Base-by-base conservation (phyloP, 1,284 basidiomycete genomes). In the Apiotrichum akiyoshidainum region DNA sequence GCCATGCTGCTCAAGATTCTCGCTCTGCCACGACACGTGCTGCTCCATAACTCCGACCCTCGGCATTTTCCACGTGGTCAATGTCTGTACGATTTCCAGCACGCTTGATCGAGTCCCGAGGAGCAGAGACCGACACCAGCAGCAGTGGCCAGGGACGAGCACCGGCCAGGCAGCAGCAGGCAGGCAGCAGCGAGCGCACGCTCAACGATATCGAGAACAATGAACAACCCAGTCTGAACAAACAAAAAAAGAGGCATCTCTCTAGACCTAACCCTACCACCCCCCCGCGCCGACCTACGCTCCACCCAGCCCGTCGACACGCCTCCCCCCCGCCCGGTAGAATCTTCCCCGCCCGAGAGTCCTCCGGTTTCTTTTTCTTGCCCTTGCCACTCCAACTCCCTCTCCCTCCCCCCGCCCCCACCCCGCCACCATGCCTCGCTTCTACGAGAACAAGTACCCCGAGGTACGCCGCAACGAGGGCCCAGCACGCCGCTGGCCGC, bases 391-490 rank as follows among this genome's bases (percentile, higher is more conserved):
- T 22, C 14, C 17, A 56, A 21, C 52, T 39, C 55, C 40, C 51
- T 17, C 44, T 31, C 31, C 41, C 33, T 34, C 46, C 42, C 37
- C 19, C 46, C 34, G 35, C 44, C 26, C 37, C 39, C 39, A 45
- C 49, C 26, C 39, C 52, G 35, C 19, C 68, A 71, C 47, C 46
- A 76, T 76, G 75, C 71, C 73, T 59, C 68, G 79, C 48, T 80
- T 74, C 69, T 80, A 80, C 71, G 73, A 77, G 63, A 78, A 77
- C 70, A 79, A 79, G 67, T 82, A 80, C 65, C 81, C 81, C 45
- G 81, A 82, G 73, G 79, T 74, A 46, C 45, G 67, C 56, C n/a
- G 12, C 35, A 7, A 8, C 21, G 46, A 31, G 46, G 26, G 26
- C 7, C 26, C 26, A 31, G 7, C 26, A 31, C 26, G 26, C 26